Conservation (phyloP, 352 stramenopile genomes). For the Globisporangium viniferum region DNA sequence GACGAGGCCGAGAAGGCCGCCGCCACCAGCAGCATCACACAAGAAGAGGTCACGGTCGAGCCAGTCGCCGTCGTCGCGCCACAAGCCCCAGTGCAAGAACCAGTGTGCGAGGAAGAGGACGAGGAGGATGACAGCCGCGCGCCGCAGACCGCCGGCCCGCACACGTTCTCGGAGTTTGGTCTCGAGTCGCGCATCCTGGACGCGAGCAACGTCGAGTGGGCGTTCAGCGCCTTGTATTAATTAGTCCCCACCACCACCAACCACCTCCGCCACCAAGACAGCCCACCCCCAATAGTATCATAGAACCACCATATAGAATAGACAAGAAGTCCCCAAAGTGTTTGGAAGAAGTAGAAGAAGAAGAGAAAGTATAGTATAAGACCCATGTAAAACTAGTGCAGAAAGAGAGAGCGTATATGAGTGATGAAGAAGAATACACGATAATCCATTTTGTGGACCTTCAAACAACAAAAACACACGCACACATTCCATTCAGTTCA, state of each 20-base stretch:
- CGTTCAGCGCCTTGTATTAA: conserved; percentile 79
- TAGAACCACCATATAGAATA: conserved; percentile 16
- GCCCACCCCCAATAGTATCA: conserved; percentile 11
- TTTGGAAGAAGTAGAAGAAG: conserved; percentile 11
- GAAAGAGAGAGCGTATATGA: background rate
- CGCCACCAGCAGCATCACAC: background rate
- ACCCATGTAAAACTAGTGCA: conserved; percentile 21
- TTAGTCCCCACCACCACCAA: background rate
- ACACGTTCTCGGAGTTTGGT: conserved; percentile 77
- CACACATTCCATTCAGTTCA: background rate
- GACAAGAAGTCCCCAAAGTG: conserved; percentile 3
- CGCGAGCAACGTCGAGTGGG: conserved; percentile 66
- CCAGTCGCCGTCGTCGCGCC: background rate
- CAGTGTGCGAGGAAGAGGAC: background rate
- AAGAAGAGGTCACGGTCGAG: background rate
- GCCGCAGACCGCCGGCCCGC: conserved; percentile 13
- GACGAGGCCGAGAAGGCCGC: conserved; percentile 12
- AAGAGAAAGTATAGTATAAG: conserved; percentile 26
- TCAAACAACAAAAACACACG: background rate
- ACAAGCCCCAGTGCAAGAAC: background rate
- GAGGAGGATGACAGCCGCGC: conserved; percentile 11
- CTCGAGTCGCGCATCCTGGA: conserved; percentile 59
- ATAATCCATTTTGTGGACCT: conserved; percentile 11
- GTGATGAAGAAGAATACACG: conserved; percentile 8
- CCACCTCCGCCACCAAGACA: background rate